Evolutionary conservation across 805 yeast species (phyloP).

Genomic region (Pichia manshurica): DNA sequence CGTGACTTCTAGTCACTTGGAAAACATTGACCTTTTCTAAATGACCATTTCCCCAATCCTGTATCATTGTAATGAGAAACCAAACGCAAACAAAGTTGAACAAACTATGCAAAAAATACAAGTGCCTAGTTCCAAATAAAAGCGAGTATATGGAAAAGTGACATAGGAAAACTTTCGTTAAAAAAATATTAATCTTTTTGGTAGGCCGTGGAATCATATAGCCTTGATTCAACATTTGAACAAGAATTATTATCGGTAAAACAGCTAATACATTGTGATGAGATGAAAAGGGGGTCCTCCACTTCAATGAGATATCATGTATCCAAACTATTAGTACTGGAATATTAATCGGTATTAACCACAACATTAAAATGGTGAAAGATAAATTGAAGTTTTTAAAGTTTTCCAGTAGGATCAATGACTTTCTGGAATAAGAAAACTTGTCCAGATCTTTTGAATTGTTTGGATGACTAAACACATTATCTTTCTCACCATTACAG

Average conservation of each 20-base stretch:
- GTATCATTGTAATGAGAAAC: constrained; percentile 30
- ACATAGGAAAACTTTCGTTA: constrained; percentile 35
- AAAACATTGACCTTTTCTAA: constrained; percentile 2
- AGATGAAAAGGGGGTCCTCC: constrained; percentile 82
- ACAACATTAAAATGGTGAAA: constrained; percentile 58
- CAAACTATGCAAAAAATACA: constrained; percentile 80
- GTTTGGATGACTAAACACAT: neutral
- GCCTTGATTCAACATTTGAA: constrained; percentile 47
- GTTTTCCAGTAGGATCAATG: constrained; percentile 18
- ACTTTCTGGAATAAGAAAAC: neutral
- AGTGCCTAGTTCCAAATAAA: constrained; percentile 70
- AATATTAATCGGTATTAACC: constrained; percentile 72
- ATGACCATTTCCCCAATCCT: constrained; percentile 21
- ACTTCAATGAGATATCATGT: constrained; percentile 67
- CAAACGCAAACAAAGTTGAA: constrained; percentile 60
- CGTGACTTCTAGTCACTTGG: neutral
- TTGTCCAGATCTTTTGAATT: neutral
- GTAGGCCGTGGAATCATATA: constrained; percentile 38
- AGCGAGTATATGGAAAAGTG: constrained; percentile 58
- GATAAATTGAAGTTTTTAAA: constrained; percentile 58
- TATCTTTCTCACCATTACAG: neutral
- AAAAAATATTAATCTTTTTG: constrained; percentile 22
- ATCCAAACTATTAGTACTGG: constrained; percentile 78
- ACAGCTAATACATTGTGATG: constrained; percentile 81
- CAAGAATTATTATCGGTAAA: constrained; percentile 60